These are phyloP conservation scores for Neckera pumila DNA, from an alignment of 225 moss, liverwort and hornwort genomes.

Conservation along the genomic window DNA sequence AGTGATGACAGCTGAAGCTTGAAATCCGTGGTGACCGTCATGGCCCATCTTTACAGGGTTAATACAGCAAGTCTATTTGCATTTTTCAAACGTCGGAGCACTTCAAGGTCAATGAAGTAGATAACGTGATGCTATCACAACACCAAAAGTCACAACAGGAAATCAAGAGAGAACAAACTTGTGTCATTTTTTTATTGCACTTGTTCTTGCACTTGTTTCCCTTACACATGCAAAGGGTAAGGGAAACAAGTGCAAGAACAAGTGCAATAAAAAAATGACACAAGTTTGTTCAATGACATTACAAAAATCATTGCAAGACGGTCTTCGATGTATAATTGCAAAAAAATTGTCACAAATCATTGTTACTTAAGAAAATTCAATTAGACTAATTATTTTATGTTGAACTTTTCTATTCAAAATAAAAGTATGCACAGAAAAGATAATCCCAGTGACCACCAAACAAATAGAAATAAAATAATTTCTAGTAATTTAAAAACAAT, in stretches of 20 bases:
- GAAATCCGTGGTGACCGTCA: no score
- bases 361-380: not conserved
- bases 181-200: no score
- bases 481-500: not conserved
- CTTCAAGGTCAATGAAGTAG: not conserved
- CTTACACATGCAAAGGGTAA: no score
- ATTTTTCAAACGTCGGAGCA: accelerated
- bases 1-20: no score
- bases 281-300: not conserved
- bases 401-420: not conserved
- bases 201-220: no score
- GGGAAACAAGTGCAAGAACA: not conserved
- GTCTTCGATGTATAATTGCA: not conserved
- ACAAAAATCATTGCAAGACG: not conserved
- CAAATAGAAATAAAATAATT: not conserved
- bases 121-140: not conserved
- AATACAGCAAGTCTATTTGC: no score
- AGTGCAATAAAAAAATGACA: not conserved
- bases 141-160: not conserved
- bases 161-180: not conserved
- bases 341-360: not conserved
- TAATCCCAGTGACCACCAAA: not conserved
- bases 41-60: no score
- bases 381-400: no score
- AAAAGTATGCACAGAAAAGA: not conserved